These are phyloP conservation scores for Hypoxylon sp. DNA, from an alignment of 2,329 filamentous ascomycete species.

Conservation along the genomic window DNA sequence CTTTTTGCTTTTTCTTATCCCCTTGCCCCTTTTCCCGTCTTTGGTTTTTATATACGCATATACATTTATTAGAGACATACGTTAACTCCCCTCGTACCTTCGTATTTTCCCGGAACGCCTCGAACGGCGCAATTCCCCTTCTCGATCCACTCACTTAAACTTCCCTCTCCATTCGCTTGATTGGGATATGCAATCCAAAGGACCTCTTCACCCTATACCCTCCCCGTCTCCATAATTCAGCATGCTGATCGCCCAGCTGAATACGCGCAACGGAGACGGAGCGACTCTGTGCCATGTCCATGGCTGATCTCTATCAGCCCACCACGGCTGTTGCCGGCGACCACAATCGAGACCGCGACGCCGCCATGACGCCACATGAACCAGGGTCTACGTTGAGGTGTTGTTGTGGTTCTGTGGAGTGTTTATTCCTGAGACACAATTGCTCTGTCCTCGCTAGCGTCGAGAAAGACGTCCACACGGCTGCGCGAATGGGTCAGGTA, in stretches of 20 bases:
- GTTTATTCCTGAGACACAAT: conserved; percentile 84
- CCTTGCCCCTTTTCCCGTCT: not conserved
- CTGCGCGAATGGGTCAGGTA: conserved; percentile 93
- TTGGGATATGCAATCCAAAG: conserved; percentile 11
- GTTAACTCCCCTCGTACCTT: conserved; percentile 20
- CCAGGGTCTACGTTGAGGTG: conserved; percentile 65
- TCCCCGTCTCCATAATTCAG: conserved; percentile 28
- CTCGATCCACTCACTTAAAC: conserved; percentile 18
- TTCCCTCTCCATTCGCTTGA: conserved; percentile 7
- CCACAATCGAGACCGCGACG: conserved; percentile 14
- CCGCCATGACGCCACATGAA: conserved; percentile 38
- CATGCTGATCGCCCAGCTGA: conserved; percentile 41
- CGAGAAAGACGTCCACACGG: conserved; percentile 87
- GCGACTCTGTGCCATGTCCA: conserved; percentile 29
- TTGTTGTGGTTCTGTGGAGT: conserved; percentile 87
- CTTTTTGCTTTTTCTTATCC: conserved; percentile 4
- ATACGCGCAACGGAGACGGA: conserved; percentile 36
- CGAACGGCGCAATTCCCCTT: conserved; percentile 22
- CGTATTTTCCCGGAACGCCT: conserved; percentile 25
- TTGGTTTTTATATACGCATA: not conserved
- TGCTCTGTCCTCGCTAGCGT: conserved; percentile 80
- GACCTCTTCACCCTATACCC: conserved; percentile 17
- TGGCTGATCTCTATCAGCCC: conserved; percentile 37
- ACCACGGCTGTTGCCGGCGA: conserved; percentile 16
- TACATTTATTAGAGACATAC: conserved; percentile 2